Base-by-base conservation (phyloP, 352 stramenopile species). In the Phytophthora aleatoria region DNA sequence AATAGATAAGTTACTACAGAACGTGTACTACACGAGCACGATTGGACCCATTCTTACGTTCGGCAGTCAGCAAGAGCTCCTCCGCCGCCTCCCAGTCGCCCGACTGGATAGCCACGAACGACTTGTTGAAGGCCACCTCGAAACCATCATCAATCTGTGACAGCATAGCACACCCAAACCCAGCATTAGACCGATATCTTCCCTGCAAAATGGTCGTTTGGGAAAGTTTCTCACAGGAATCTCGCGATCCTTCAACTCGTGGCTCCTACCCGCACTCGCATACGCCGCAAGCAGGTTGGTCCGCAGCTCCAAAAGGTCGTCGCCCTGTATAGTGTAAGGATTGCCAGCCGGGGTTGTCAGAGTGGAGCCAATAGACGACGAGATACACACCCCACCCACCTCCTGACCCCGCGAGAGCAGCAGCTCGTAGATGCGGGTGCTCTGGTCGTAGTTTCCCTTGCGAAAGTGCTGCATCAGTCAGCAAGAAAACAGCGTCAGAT, bases 101-200 rank as follows among this genome's bases (percentile, higher is more conserved):
- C 13, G 69, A 76, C 38, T 92, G 80, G 30, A 95, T 87, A 7
- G 81, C 76, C n/a, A 89, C 65, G 54, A 95, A 91, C 57, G 86
- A 89, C 71, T 91, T 92, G 71, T 95, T 95, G 60, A 91, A 95
- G 10, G 84, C 81, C 49, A 95, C 69, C 59, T 95, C 86, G 39
- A 90, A 92, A 45, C 76, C 89, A 53, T 90, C 85, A 31, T 92
- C 76, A 35, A 79, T 81, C 85, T 91, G 45, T 43, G 31, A 41
- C 43, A 62, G 27, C 36, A 54, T 24, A 58, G 3, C 33, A 58
- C 41, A 69, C 31, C n/a, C 8, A 43, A 16, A 24, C 9, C 45
- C 12, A 16, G 13, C n/a, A 45, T 50, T 38, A 58, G 53, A 57
- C 15, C 33, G 8, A 38, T 30, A 35, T 31, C 16, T n/a, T 13